Conservation (phyloP, 2,329 filamentous ascomycete species). For the Neonectria ditissima region DNA sequence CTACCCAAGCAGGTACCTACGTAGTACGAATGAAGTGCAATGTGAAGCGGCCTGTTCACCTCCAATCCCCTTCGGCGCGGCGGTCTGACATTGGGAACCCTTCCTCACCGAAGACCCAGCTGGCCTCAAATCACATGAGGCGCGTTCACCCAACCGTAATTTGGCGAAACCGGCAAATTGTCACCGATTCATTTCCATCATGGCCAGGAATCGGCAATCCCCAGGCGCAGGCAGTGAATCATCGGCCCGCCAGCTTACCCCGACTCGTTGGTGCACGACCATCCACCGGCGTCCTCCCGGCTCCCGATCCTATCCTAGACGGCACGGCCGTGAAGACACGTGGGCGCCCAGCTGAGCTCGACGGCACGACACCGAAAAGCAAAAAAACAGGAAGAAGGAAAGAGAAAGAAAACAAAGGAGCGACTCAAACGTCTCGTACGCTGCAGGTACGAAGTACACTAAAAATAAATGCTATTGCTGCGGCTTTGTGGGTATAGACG, state of each 20-base stretch:
- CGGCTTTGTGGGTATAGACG: slow-evolving; percentile 4
- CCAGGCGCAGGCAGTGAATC: slow-evolving; percentile 17
- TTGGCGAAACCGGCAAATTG: slow-evolving; percentile 4
- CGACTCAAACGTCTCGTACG: not conserved
- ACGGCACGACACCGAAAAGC: slow-evolving; percentile 8
- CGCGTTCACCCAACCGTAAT: not conserved
- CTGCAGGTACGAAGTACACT: not conserved
- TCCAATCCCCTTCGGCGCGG: not conserved
- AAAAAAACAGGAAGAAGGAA: too few relatives aligned
- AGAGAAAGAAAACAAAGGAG: too few relatives aligned
- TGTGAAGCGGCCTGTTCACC: not conserved
- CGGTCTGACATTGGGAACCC: not conserved
- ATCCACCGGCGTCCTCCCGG: not conserved
- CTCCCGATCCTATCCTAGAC: slow-evolving; percentile 12
- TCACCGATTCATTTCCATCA: slow-evolving; percentile 5
- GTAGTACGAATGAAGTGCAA: not conserved
- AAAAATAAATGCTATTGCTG: not conserved
- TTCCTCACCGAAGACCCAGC: slow-evolving; percentile 5
- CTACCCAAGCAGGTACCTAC: not conserved
- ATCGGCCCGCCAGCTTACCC: slow-evolving; percentile 12
- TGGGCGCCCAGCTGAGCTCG: slow-evolving; percentile 26
- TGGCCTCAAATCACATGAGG: not conserved
- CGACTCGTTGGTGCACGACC: slow-evolving; percentile 20
- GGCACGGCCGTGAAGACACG: slow-evolving; percentile 28
- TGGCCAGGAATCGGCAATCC: not conserved